These are phyloP conservation scores for Massarina eburnea DNA, from an alignment of 2,329 filamentous ascomycete species.

Conservation along the genomic window DNA sequence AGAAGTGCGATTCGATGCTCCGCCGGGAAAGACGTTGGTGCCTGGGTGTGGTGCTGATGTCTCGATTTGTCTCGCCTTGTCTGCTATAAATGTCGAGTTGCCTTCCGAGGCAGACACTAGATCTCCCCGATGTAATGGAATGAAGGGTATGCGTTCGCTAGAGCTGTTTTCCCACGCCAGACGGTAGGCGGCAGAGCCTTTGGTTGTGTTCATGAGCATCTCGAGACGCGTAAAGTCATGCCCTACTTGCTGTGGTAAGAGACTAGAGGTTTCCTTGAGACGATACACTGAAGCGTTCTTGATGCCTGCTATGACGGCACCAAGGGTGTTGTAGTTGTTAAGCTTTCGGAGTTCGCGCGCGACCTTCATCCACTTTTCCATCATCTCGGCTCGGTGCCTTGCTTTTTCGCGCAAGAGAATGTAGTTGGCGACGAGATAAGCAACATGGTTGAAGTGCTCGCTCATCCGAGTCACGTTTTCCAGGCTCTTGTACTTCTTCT, in stretches of 20 bases:
- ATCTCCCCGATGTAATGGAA: constrained; percentile 86
- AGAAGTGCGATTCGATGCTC: constrained; percentile 29
- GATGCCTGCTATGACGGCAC: constrained; percentile 90
- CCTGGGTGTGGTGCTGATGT: constrained; percentile 38
- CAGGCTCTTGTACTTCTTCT: constrained; percentile 74
- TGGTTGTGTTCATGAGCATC: constrained; percentile 89
- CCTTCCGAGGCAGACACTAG: constrained; percentile 91
- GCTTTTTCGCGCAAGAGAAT: constrained; percentile 86
- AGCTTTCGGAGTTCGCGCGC: constrained; percentile 80
- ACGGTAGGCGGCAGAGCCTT: constrained; percentile 93
- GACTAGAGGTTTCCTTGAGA: constrained; percentile 73
- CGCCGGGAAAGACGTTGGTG: constrained; percentile 35
- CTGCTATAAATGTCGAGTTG: constrained; percentile 82
- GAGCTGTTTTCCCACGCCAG: constrained; percentile 96
- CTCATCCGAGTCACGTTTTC: constrained; percentile 94
- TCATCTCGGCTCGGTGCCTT: constrained; percentile 85
- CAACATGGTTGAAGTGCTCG: constrained; percentile 69
- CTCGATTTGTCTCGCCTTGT: constrained; percentile 31
- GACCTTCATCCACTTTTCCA: constrained; percentile 95
- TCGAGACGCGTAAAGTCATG: constrained; percentile 87
- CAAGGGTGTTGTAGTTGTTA: constrained; percentile 96
- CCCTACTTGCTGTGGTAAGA: constrained; percentile 70
- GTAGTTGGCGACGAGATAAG: constrained; percentile 57
- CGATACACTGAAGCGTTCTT: constrained; percentile 86
- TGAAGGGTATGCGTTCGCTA: constrained; percentile 85